Conservation (phyloP, 2,329 filamentous ascomycete genomes). For the Endoconidiophora polonica region DNA sequence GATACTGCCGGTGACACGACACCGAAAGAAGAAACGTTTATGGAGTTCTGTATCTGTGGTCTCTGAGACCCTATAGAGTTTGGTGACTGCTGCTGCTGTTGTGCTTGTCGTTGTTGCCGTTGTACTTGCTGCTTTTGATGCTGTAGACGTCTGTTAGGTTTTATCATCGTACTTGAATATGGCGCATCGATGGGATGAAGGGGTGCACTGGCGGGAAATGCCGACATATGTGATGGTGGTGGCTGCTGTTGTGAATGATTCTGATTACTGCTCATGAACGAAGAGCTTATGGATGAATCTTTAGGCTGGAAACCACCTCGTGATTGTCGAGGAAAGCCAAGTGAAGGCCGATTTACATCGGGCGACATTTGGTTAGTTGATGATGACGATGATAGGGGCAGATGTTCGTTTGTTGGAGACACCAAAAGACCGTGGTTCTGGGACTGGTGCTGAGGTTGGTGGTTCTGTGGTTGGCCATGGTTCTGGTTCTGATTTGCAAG, state of each 20-base stretch:
- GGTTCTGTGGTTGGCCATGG: conserved; percentile 15
- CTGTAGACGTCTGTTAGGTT: conserved; percentile 2
- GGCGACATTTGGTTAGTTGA: conserved; percentile 23
- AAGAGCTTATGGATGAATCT: not conserved
- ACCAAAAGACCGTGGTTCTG: conserved; percentile 12
- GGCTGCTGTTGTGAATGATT: not conserved
- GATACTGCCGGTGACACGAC: conserved; percentile 35
- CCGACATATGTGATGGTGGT: conserved; percentile 10
- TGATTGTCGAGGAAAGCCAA: conserved; percentile 22
- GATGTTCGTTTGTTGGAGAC: conserved; percentile 25
- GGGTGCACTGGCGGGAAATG: conserved; percentile 14
- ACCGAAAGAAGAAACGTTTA: conserved; percentile 27
- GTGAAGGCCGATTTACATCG: conserved; percentile 28
- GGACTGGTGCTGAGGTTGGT: conserved; percentile 31
- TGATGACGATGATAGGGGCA: conserved; percentile 16
- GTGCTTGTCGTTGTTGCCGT: not conserved
- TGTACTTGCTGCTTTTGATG: not conserved
- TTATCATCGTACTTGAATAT: conserved; percentile 3
- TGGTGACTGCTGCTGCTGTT: conserved; percentile 2
- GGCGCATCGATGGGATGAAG: conserved; percentile 11
- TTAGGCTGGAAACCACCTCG: not conserved
- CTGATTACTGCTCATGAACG: not conserved
- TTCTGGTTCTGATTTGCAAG: conserved; percentile 17
- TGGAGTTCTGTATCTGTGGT: conserved; percentile 11
- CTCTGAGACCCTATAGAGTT: conserved; percentile 4